phyloP scores from a whole-genome alignment of 2,329 filamentous ascomycete species.

The Diaporthe vexans region DNA sequence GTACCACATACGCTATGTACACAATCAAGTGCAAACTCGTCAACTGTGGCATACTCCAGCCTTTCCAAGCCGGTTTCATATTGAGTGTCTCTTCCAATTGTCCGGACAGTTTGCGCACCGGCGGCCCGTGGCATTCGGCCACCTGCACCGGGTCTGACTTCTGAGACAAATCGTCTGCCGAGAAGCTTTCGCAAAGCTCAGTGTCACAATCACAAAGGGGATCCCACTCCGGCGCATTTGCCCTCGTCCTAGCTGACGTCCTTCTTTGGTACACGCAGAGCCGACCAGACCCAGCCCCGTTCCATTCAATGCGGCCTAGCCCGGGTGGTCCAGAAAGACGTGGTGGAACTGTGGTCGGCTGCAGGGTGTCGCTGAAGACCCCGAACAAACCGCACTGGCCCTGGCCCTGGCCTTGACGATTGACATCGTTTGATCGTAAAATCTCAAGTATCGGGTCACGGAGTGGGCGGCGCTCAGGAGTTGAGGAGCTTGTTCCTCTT shows the following conservation, averaged over 20 bases:
- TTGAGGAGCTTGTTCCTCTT: slow-evolving; percentile 92
- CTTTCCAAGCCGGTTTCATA: slow-evolving; percentile 34
- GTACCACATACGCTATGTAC: slow-evolving; percentile 29
- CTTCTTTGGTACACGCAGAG: background rate
- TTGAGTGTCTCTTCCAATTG: slow-evolving; percentile 19
- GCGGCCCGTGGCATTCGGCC: slow-evolving; percentile 34
- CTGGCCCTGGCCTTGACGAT: slow-evolving; percentile 20
- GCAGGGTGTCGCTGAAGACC: slow-evolving; percentile 11
- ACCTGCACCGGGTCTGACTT: slow-evolving; percentile 26
- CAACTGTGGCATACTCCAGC: slow-evolving; percentile 10
- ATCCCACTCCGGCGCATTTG: background rate
- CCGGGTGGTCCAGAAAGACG: slow-evolving; percentile 3
- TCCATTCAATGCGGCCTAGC: background rate
- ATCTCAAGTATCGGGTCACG: slow-evolving; percentile 9
- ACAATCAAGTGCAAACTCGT: slow-evolving; percentile 35
- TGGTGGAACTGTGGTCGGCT: slow-evolving; percentile 25
- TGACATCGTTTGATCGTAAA: slow-evolving; percentile 12
- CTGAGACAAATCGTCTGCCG: slow-evolving; percentile 13
- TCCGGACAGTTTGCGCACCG: slow-evolving; percentile 32
- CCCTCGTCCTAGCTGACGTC: background rate
- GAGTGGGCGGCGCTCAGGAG: slow-evolving; percentile 60
- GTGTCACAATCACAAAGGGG: slow-evolving; percentile 15
- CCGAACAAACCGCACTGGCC: slow-evolving; percentile 6
- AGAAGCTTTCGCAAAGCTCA: slow-evolving; percentile 24
- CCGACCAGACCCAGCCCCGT: background rate